These are phyloP conservation scores for Bondarzewia mesenterica DNA, from an alignment of 1,284 basidiomycete genomes.

Conservation along the genomic window DNA sequence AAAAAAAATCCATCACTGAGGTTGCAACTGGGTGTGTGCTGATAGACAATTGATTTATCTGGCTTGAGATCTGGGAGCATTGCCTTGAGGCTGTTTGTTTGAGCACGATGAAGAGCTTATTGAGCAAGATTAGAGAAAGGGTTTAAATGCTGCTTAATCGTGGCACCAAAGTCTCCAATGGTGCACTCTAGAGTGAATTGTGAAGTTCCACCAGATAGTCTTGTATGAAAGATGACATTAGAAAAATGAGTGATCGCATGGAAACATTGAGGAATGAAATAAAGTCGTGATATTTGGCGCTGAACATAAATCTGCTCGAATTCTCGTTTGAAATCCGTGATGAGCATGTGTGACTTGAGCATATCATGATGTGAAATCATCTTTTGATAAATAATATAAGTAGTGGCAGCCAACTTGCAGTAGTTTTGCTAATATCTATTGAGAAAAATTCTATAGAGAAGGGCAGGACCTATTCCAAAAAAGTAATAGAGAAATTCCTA, in stretches of 20 bases:
- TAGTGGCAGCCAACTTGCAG: slow-evolving; percentile 15
- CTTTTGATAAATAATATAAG: slow-evolving; percentile 12
- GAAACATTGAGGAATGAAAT: slow-evolving; percentile 17
- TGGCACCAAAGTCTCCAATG: slow-evolving; percentile 18
- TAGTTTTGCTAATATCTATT: slow-evolving; percentile 14
- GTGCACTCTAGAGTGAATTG: slow-evolving; percentile 20
- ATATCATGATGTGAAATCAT: slow-evolving; percentile 3
- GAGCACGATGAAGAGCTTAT: slow-evolving; percentile 9
- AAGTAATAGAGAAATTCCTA: slow-evolving; percentile 19
- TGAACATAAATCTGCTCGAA: slow-evolving; percentile 19
- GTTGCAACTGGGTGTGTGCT: not conserved
- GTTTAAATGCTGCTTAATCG: slow-evolving; percentile 17
- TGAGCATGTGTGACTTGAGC: not conserved
- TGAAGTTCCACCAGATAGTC: slow-evolving; percentile 11
- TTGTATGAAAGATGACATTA: slow-evolving; percentile 11
- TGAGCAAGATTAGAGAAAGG: slow-evolving; percentile 17
- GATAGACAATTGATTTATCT: not conserved
- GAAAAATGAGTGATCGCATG: slow-evolving; percentile 16
- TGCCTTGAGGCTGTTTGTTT: slow-evolving; percentile 16
- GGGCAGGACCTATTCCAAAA: slow-evolving; percentile 15
- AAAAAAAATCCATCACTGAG: slow-evolving; percentile 12
- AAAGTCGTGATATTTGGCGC: slow-evolving; percentile 14
- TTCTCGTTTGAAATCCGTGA: slow-evolving; percentile 10
- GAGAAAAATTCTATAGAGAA: slow-evolving; percentile 12
- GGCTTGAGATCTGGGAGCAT: slow-evolving; percentile 6